Base-by-base conservation (phyloP, 208 protist genomes). In the Trypanosoma platydactyli region DNA sequence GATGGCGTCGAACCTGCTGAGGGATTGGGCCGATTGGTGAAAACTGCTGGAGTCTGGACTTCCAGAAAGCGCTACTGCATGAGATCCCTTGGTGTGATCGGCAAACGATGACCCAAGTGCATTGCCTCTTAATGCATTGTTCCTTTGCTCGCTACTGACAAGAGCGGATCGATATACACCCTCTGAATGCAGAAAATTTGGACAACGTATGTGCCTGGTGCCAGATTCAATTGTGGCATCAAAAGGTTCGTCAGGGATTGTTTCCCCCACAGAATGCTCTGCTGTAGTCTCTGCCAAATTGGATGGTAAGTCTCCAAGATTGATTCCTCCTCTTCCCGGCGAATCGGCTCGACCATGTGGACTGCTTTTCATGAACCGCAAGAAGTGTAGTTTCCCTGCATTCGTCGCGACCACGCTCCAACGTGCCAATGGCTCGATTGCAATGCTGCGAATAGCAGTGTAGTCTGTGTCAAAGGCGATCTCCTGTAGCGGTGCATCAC, bases 331-430 rank as follows among this genome's bases (percentile, higher is more conserved):
- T 79, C 42, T 73, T 29, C 5, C 12, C 29, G 3, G 27, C 30
- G 5, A 16, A 40, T 41, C 33, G 12, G 20, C 13, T 16, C 4
- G 16, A 22, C 16, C 5, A 44, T 57, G 73, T 56, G 24, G 38
- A n/a, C 79, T 48, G 5, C 68, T 29, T 18, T 73, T 64, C 3
- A 76, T 54, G 66, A 92, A 87, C 25, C 86, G 78, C 5, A 95
- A 68, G 61, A 92, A 91, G 63, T 95, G 89, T 15, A 95, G 62
- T 59, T 90, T 88, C 27, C 89, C 89, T 25, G 71, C 80, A 62
- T 92, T 92, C 24, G 89, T 92, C 12, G 89, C 89, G 12, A 86
- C 80, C 15, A 88, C 89, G 6, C 71, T 71, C 86, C 89, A 95
- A 35, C 83, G 73, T 5, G 62, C 86, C 25, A 91, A 64, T 15